Evolutionary conservation across 768 basidiomycete species (phyloP), one percentile per base, ranked within the genome.

Genomic region (Gloeophyllum trabeum): DNA sequence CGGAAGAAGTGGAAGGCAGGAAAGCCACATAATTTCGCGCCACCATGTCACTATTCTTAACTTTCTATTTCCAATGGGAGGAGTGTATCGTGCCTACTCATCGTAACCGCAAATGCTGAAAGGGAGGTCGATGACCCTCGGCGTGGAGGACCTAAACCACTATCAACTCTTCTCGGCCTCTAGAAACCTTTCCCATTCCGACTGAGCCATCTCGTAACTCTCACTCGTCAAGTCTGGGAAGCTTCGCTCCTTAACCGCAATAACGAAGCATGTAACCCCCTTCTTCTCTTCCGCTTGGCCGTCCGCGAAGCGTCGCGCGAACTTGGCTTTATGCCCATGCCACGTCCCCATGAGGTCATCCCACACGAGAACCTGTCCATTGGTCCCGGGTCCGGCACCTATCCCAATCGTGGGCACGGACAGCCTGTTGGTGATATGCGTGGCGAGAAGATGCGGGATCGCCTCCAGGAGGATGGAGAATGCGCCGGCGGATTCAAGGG

Each of bases 331-430:
- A 61, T 86, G 82, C 3, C 87, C 89, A 20, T 72, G 64, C 84
- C 80, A 83, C 3, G 81, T 78, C 14, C 90, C 89, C 59, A 97
- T 70, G 43, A 85, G 75, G 58, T 99, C 94, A 56, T 91, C 87
- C 69, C 85, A 82, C 14, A 99, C 94, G 42, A 98, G 75, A 4
- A 97, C 94, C 74, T 81, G 94, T 1, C 94, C 94, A 49, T 63
- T 78, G 30, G 85, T 90, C 26, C 68, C 68, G 5, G 79, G 73
- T 2, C 96, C 94, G 0, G 94, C 94, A 25, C 94, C 94, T 47
- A 99, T 97, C 5, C 94, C 94, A 50, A 99, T 96, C 1, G 92
- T 97, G 21, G 89, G 83, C 19, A 92, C 74, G 23, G 54, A 59
- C 42, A 94, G 61, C 7, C 64, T 59, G 18, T 71, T 64, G 3